Percentiles rank a stretch among this genome's conserved stretches.
These are phyloP conservation scores for Psidium guajava DNA, from an alignment of 345 rosid genomes.

Conservation along the genomic window DNA sequence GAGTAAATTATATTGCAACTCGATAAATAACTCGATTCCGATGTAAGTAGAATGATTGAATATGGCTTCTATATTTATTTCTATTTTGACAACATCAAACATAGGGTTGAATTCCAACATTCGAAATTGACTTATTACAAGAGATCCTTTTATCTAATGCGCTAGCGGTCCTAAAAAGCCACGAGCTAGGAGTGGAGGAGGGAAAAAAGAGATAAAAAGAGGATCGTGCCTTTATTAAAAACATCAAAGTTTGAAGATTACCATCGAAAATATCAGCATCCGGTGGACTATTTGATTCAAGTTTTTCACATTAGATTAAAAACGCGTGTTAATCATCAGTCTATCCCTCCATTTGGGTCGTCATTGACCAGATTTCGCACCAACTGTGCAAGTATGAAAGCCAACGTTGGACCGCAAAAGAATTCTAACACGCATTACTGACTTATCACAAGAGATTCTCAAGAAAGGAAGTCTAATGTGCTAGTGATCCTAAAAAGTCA, in stretches of 20 bases:
- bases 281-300: too few species aligned
- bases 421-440: not conserved
- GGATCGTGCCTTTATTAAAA: not conserved
- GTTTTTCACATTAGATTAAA: not conserved
- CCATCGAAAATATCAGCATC: too few species aligned
- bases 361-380: too few species aligned
- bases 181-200: not conserved
- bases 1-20: not conserved
- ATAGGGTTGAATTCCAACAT: too few species aligned
- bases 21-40: not conserved
- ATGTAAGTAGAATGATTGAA: not conserved
- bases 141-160: not conserved
- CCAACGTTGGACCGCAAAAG: too few species aligned
- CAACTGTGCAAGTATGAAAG: too few species aligned
- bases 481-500: not conserved
- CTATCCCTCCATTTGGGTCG: too few species aligned
- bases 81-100: not conserved
- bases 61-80: not conserved
- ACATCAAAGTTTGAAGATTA: too few species aligned
- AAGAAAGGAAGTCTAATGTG: not conserved
- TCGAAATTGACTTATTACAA: not conserved
- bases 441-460: not conserved
- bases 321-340: too few species aligned
- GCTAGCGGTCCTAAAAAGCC: not conserved
- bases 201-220: not conserved